phyloP scores from a whole-genome alignment of 2,329 filamentous ascomycete genomes.

The Pyrenophora teres region DNA sequence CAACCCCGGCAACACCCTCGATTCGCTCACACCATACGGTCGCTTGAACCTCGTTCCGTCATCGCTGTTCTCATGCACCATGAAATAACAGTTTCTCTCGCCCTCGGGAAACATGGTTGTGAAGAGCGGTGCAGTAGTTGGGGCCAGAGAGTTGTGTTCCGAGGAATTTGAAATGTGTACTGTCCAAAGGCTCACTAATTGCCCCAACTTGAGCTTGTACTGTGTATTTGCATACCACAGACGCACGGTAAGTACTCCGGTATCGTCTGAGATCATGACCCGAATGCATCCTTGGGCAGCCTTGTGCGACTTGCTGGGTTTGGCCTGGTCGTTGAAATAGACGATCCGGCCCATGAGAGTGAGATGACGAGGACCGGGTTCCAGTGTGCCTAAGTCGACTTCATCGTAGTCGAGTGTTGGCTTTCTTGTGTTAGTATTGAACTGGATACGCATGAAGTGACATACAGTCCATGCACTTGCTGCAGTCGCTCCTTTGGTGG shows the following conservation, averaged over 20 bases:
- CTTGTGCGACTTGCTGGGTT: conserved; percentile 49
- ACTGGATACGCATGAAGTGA: neutral
- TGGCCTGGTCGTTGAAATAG: conserved; percentile 57
- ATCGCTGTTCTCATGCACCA: conserved; percentile 57
- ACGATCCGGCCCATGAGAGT: conserved; percentile 61
- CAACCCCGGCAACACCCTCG: conserved; percentile 51
- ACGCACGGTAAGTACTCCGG: conserved; percentile 60
- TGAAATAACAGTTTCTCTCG: conserved; percentile 59
- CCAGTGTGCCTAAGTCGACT: conserved; percentile 53
- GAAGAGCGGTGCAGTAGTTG: conserved; percentile 54
- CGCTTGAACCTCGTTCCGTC: conserved; percentile 51
- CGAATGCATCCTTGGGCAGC: conserved; percentile 59
- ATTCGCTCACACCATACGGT: conserved; percentile 52
- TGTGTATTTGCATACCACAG: conserved; percentile 55
- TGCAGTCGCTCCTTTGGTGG: conserved; percentile 40
- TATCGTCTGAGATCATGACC: conserved; percentile 62
- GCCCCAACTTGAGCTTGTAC: conserved; percentile 57
- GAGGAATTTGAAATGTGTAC: conserved; percentile 58
- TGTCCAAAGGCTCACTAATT: conserved; percentile 62
- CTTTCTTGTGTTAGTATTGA: conserved; percentile 38
- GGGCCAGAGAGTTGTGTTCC: conserved; percentile 49
- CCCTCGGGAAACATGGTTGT: conserved; percentile 64
- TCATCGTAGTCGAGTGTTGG: conserved; percentile 56
- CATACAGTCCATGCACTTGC: conserved; percentile 22
- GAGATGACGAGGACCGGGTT: conserved; percentile 57